Conservation (phyloP, 2,329 filamentous ascomycete genomes). For the Neopestalotiopsis rosae region DNA sequence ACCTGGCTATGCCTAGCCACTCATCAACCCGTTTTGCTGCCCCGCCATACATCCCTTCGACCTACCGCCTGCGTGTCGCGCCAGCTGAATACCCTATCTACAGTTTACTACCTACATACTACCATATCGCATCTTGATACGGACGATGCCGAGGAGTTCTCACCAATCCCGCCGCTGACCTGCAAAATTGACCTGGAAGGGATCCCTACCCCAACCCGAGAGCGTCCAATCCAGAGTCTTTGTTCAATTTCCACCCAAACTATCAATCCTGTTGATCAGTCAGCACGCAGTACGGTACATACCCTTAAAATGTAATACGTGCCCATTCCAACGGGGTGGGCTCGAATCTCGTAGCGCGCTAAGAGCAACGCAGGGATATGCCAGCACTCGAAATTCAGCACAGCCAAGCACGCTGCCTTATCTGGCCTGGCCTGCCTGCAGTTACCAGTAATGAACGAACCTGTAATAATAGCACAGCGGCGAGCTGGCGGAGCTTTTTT, state of each 20-base stretch:
- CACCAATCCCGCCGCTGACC: no score
- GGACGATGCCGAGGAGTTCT: no score
- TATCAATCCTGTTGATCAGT: not conserved
- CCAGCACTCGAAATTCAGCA: not conserved
- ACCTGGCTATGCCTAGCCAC: not conserved
- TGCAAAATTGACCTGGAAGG: no score
- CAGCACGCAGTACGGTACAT: not conserved
- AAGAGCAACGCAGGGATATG: not conserved
- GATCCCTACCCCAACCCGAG: no score
- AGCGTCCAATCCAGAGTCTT: no score
- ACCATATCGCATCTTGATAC: no score
- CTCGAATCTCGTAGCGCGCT: not conserved
- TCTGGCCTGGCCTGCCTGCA: no score
- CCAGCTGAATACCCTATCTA: no score
- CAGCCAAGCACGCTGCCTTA: not conserved
- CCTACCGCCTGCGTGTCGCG: no score
- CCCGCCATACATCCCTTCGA: no score
- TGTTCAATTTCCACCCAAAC: not conserved
- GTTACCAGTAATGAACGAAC: not conserved
- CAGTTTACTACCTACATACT: no score
- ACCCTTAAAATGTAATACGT: no score
- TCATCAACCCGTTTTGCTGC: not conserved
- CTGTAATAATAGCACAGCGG: not conserved
- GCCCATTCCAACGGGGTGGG: not conserved
- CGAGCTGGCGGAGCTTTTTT: not conserved